phyloP scores from a whole-genome alignment of 257 asterid genomes.

The Nicotiana obtusifolia region DNA sequence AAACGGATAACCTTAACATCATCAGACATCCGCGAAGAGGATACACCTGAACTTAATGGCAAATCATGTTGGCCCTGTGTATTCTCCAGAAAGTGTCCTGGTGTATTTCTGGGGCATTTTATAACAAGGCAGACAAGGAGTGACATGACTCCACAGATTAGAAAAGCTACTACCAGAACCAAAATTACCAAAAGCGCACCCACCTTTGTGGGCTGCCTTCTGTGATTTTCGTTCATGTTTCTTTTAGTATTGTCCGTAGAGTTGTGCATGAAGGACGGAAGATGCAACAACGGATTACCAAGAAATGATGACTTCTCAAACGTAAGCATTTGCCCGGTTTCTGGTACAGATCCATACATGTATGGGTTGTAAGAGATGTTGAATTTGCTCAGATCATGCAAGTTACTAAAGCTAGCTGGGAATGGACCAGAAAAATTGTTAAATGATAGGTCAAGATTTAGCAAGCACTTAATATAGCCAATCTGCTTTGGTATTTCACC shows the following conservation, averaged over 20 bases:
- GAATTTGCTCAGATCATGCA: slow-evolving; percentile 63
- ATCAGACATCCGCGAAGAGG: slow-evolving; percentile 39
- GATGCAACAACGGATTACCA: slow-evolving; percentile 58
- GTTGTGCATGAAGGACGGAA: slow-evolving; percentile 60
- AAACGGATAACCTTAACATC: slow-evolving; percentile 65
- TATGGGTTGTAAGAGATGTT: slow-evolving; percentile 77
- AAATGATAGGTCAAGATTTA: slow-evolving; percentile 62
- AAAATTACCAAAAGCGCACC: slow-evolving; percentile 40
- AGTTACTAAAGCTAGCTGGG: slow-evolving; percentile 48
- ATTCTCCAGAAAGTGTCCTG: slow-evolving; percentile 37
- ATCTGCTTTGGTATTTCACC: slow-evolving; percentile 64
- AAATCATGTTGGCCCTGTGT: slow-evolving; percentile 23
- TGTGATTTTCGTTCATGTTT: background rate
- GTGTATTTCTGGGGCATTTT: slow-evolving; percentile 38
- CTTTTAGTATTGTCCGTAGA: slow-evolving; percentile 15
- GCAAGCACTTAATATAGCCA: slow-evolving; percentile 63
- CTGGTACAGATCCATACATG: slow-evolving; percentile 58
- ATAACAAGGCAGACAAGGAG: slow-evolving; percentile 43
- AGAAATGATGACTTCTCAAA: slow-evolving; percentile 71
- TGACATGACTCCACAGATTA: slow-evolving; percentile 52
- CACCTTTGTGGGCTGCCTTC: slow-evolving; percentile 19
- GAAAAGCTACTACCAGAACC: slow-evolving; percentile 44
- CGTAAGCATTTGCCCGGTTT: slow-evolving; percentile 62
- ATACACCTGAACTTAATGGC: slow-evolving; percentile 13
- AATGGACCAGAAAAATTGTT: slow-evolving; percentile 76